Conservation (phyloP, 2,329 filamentous ascomycete species). For the Claviceps sp. region DNA sequence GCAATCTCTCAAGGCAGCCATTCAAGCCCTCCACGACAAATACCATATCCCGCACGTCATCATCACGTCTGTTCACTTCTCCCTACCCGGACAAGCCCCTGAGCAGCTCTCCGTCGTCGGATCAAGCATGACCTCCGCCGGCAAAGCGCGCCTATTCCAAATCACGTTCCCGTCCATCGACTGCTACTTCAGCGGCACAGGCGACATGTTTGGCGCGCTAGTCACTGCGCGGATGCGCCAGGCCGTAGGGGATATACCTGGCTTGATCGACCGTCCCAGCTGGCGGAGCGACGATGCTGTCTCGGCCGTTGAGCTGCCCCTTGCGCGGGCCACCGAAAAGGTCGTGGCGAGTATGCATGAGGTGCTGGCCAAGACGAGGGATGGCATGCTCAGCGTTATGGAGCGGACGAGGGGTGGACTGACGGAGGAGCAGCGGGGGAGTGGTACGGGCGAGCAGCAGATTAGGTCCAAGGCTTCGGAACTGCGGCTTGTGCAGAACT, state of each 20-base stretch:
- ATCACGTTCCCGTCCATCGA: slow-evolving; percentile 79
- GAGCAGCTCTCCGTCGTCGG: slow-evolving; percentile 59
- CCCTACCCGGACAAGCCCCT: slow-evolving; percentile 34
- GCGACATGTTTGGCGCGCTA: slow-evolving; percentile 95
- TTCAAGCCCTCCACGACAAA: slow-evolving; percentile 61
- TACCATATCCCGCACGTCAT: slow-evolving; percentile 78
- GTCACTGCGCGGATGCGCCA: slow-evolving; percentile 80
- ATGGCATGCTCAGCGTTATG: slow-evolving; percentile 43
- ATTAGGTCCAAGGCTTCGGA: slow-evolving; percentile 76
- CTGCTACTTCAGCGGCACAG: slow-evolving; percentile 91
- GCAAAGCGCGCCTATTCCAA: slow-evolving; percentile 69
- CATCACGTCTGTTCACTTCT: slow-evolving; percentile 75
- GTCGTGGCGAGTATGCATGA: slow-evolving; percentile 89
- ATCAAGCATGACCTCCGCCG: slow-evolving; percentile 51
- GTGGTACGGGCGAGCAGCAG: slow-evolving; percentile 48
- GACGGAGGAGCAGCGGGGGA: slow-evolving; percentile 30
- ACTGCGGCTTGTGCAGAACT: slow-evolving; percentile 67
- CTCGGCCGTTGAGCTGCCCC: slow-evolving; percentile 54
- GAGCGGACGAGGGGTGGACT: slow-evolving; percentile 28
- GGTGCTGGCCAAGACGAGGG: slow-evolving; percentile 57
- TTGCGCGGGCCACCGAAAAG: slow-evolving; percentile 73
- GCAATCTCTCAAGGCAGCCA: slow-evolving; percentile 55
- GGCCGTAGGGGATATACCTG: slow-evolving; percentile 41
- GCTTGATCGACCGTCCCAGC: slow-evolving; percentile 39
- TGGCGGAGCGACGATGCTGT: slow-evolving; percentile 74